Percentiles rank a stretch among this genome's conserved stretches.
Conservation (phyloP, 306 rosid genomes). For the Cyclanthera cordifolia region DNA sequence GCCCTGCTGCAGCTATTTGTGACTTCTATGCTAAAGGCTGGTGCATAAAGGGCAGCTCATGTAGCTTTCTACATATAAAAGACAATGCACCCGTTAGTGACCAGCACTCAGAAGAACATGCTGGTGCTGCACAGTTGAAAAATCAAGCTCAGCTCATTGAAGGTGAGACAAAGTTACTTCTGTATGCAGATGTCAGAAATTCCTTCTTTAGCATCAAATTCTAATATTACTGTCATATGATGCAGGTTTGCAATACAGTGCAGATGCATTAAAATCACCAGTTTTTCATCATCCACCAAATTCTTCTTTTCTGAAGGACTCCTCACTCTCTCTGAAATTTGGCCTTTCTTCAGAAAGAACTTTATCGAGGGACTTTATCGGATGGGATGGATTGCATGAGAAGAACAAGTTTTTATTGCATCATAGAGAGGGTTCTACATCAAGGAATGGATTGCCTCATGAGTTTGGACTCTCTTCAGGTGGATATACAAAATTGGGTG, state of each 20-base stretch:
- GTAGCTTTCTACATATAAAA: conserved; percentile 75
- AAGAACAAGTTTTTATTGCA: conserved; percentile 26
- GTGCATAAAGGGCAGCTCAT: conserved; percentile 81
- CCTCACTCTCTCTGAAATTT: conserved; percentile 26
- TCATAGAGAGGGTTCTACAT: conserved; percentile 21
- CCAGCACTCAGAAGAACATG: conserved; percentile 40
- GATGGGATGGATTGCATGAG: conserved; percentile 31
- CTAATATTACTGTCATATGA: conserved; percentile 25
- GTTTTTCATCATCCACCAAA: conserved; percentile 27
- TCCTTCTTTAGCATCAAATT: conserved; percentile 21
- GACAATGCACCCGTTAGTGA: conserved; percentile 23
- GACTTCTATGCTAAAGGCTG: conserved; percentile 81
- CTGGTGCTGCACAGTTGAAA: conserved; percentile 27
- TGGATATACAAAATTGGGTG: conserved; percentile 18
- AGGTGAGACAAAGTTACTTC: conserved; percentile 47
- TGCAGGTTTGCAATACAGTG: conserved; percentile 19
- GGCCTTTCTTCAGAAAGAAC: conserved; percentile 29
- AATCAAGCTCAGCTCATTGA: conserved; percentile 41
- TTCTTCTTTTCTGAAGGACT: conserved; percentile 23
- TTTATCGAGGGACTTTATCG: conserved; percentile 26
- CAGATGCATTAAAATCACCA: conserved; percentile 31
- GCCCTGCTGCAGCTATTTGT: conserved; percentile 39
- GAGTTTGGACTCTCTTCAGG: conserved; percentile 34
- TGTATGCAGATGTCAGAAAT: conserved; percentile 21
- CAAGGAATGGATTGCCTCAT: conserved; percentile 28